A percentile compares a stretch with the other conserved stretches of the same genome.
Conservation (phyloP, 78 protist genomes). For the Ministeria vibrans region DNA sequence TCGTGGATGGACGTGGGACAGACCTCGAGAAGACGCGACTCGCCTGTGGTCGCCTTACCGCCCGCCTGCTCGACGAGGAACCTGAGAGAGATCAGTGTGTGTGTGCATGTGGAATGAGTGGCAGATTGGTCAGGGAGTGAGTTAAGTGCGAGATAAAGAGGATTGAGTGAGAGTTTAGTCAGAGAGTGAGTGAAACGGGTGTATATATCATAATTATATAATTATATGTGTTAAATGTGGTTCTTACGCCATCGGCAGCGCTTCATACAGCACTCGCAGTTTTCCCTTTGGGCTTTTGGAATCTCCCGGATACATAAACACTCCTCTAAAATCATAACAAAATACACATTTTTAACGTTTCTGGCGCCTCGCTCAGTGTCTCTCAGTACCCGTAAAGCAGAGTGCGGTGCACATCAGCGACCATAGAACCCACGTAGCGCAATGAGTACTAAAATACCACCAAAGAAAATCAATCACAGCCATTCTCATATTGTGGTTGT, state of each 20-base stretch:
- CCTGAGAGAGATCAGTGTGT: too few relatives aligned
- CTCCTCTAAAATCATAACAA: too few relatives aligned
- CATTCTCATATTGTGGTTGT: too few relatives aligned
- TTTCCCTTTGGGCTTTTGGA: slow-evolving; percentile 57
- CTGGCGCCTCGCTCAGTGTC: too few relatives aligned
- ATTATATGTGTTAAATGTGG: slow-evolving; percentile 17
- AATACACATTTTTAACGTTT: too few relatives aligned
- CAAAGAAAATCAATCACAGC: too few relatives aligned
- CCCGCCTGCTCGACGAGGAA: slow-evolving; percentile 25
- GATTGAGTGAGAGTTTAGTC: too few relatives aligned
- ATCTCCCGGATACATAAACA: slow-evolving; percentile 90
- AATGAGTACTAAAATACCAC: slow-evolving; percentile 51
- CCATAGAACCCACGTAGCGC: slow-evolving; percentile 92
- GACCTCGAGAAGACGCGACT: slow-evolving; percentile 17
- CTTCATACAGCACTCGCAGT: slow-evolving; percentile 71
- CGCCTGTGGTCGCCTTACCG: slow-evolving; percentile 22
- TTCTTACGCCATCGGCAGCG: slow-evolving; percentile 71
- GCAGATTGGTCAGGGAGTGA: neutral
- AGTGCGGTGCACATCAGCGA: slow-evolving; percentile 93
- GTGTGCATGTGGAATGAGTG: neutral
- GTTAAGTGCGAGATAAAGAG: neutral
- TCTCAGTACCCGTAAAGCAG: slow-evolving; percentile 92
- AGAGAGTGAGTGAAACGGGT: neutral
- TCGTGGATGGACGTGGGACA: slow-evolving; percentile 46
- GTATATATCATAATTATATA: neutral